These are phyloP conservation scores for Coniella lustricola DNA, from an alignment of 2,329 filamentous ascomycete species.

Conservation along the genomic window DNA sequence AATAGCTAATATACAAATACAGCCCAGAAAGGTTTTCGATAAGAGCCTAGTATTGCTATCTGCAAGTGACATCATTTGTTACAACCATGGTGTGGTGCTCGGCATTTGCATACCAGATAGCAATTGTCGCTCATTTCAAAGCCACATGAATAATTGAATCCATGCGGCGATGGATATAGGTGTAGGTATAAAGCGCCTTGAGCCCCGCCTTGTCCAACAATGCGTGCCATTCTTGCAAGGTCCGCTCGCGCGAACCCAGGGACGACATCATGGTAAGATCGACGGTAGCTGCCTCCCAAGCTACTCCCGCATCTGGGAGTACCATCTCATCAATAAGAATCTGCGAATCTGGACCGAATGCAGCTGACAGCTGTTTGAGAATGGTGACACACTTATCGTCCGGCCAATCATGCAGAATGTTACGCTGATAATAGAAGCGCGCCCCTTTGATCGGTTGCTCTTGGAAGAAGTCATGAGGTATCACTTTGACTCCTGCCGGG, in stretches of 20 bases:
- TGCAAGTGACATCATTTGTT: too few relatives aligned
- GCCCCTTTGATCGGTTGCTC: background rate
- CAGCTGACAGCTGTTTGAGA: slow-evolving; percentile 25
- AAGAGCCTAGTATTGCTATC: too few relatives aligned
- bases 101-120: too few relatives aligned
- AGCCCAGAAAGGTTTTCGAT: too few relatives aligned
- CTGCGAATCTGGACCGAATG: slow-evolving; percentile 28
- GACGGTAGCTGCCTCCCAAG: slow-evolving; percentile 24
- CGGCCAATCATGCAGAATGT: slow-evolving; percentile 27
- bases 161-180: slow-evolving; percentile 13
- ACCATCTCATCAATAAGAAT: slow-evolving; percentile 39
- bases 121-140: slow-evolving; percentile 9
- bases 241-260: slow-evolving; percentile 29
- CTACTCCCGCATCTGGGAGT: slow-evolving; percentile 27
- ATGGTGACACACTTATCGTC: slow-evolving; percentile 27
- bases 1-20: too few relatives aligned
- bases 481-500: background rate
- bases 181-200: slow-evolving; percentile 12
- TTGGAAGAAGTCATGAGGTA: background rate
- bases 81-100: too few relatives aligned
- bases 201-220: slow-evolving; percentile 21
- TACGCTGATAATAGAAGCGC: background rate
- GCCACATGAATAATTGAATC: slow-evolving; percentile 18
- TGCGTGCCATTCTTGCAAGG: slow-evolving; percentile 26
- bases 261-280: slow-evolving; percentile 33